phyloP scores from a whole-genome alignment of 352 stramenopile genomes.

The Globisporangium nagaii region DNA sequence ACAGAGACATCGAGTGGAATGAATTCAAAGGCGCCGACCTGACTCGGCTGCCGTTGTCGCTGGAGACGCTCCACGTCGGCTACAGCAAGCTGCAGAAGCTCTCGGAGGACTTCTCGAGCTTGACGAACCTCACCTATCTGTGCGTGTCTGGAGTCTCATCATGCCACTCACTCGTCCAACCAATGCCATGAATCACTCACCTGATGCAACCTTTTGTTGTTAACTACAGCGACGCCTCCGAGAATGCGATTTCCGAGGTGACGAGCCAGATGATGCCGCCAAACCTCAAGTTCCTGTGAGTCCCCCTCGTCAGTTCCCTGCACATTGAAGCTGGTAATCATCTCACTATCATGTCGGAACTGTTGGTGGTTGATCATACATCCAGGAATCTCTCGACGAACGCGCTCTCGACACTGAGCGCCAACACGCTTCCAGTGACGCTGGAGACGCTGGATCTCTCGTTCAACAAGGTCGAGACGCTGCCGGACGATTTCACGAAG shows the following conservation, averaged over 20 bases:
- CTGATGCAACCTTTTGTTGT: too few species aligned
- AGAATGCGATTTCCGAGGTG: slow-evolving; percentile 10
- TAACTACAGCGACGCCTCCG: slow-evolving; percentile 9
- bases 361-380: not conserved
- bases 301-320: too few species aligned
- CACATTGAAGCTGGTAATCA: too few species aligned
- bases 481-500: slow-evolving; percentile 8
- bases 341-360: not conserved
- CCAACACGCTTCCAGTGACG: not conserved
- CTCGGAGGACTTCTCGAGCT: slow-evolving; percentile 14
- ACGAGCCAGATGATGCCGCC: slow-evolving; percentile 8
- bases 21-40: slow-evolving; percentile 20
- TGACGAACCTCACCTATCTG: slow-evolving; percentile 19
- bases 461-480: slow-evolving; percentile 2
- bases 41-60: slow-evolving; percentile 15
- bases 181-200: too few species aligned
- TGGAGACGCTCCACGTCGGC: slow-evolving; percentile 21
- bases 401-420: slow-evolving; percentile 4
- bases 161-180: not conserved
- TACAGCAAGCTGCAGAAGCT: slow-evolving; percentile 14
- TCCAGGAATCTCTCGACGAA: slow-evolving; percentile 16
- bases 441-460: slow-evolving; percentile 13
- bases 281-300: slow-evolving; percentile 14
- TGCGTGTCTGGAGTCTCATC: slow-evolving; percentile 5
- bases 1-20: slow-evolving; percentile 33